Conservation (phyloP, 2,329 filamentous ascomycete species). For the Arachnomyces sp. region DNA sequence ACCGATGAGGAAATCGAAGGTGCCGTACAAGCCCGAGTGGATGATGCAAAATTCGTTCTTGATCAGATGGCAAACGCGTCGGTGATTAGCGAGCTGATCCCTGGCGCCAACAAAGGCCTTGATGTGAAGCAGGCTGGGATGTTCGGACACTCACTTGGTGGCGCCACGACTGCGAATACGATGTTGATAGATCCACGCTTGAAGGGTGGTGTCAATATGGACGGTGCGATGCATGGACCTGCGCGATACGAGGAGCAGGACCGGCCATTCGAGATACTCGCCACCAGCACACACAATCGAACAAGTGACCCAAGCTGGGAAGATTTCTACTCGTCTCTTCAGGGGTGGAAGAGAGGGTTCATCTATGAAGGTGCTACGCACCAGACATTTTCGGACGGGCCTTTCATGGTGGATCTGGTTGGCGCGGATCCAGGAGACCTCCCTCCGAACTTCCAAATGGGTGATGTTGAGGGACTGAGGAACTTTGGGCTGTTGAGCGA, state of each 20-base stretch:
- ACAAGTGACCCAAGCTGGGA: constrained; percentile 11
- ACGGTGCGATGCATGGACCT: constrained; percentile 13
- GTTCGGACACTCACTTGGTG: constrained; percentile 18
- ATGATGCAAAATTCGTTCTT: constrained; percentile 12
- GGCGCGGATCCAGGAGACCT: background rate
- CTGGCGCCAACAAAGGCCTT: constrained; percentile 1
- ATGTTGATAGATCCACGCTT: constrained; percentile 14
- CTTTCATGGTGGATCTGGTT: background rate
- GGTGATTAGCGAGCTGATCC: constrained; percentile 4
- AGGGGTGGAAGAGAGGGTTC: constrained; percentile 14
- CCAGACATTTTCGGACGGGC: constrained; percentile 14
- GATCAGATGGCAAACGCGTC: constrained; percentile 8
- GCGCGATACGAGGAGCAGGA: constrained; percentile 9
- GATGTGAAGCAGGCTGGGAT: constrained; percentile 9
- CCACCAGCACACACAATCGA: constrained; percentile 12
- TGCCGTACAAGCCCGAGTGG: constrained; percentile 2
- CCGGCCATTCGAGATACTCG: constrained; percentile 13
- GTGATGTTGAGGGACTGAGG: too few relatives aligned
- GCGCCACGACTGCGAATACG: constrained; percentile 14
- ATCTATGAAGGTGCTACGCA: constrained; percentile 11
- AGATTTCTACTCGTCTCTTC: constrained; percentile 7
- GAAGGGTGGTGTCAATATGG: constrained; percentile 14
- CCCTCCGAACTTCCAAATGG: background rate
- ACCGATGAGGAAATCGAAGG: constrained; percentile 5
- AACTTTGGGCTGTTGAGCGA: too few relatives aligned